Base-by-base conservation (phyloP, 139 green algal species). In the Micractinium conductrix region DNA sequence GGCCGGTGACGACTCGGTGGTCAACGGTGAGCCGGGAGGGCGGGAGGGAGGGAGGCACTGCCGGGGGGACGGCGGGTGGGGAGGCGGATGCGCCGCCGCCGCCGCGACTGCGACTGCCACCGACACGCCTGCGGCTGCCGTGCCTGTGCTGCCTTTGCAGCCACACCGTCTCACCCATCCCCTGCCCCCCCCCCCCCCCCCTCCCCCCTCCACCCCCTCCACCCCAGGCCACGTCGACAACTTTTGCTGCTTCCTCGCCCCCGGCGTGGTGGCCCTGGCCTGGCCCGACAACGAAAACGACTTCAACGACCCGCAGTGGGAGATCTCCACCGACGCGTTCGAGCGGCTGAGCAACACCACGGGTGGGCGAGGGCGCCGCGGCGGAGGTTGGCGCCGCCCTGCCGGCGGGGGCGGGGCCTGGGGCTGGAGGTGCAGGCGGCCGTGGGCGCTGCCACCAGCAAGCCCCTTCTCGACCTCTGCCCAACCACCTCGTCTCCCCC, bases 171-270 rank as follows among this genome's bases (percentile, higher is more conserved):
- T n/a, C 60, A 33, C 26, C 8, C 53, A 62, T 12, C 60, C 60
- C 2, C 60, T 68, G 60, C 26, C 26, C 3, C 4, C 60, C 60
- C 17, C 24, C 26, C 60, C 12, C 60, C 60, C 60, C 33, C 8
- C 24, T 35, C 60, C 12, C 60, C 12, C 26, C 21, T 10, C 60
- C 60, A 37, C 60, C 69, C 40, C 35, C 30, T 55, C 28, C 42
- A 10, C n/a, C n/a, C 5, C 74, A 80, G 74, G 93, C 10, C 93
- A 96, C 76, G 92, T 96, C 44, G 93, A 96, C 89, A 96, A 96
- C 87, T 83, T 96, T 62, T 90, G 88, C 28, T 93, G 88, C 80
- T 96, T 96, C 85, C 79, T 88, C 26, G n/a, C 85, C n/a, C 93
- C 93, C 2, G 93, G 93, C 35, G 84, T 90, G 26, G 87, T 96